These are phyloP conservation scores for Volutella citrinella DNA, from an alignment of 2,329 filamentous ascomycete genomes.

Conservation along the genomic window DNA sequence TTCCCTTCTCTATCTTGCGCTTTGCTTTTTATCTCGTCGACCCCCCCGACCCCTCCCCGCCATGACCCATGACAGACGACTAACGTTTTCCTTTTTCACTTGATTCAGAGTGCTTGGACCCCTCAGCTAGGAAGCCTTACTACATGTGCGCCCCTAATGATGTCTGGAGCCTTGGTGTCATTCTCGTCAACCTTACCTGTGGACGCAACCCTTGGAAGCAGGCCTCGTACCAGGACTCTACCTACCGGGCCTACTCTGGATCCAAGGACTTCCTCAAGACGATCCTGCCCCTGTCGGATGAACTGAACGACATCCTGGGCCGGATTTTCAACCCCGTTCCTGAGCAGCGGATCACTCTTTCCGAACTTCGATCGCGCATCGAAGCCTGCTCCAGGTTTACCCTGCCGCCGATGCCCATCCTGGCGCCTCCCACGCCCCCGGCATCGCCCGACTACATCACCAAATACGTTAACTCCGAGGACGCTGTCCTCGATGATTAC, in stretches of 20 bases:
- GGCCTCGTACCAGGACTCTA: conserved; percentile 88
- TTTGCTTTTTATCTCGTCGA: conserved; percentile 9
- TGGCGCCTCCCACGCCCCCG: conserved; percentile 37
- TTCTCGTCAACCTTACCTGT: conserved; percentile 95
- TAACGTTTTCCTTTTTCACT: conserved; percentile 22
- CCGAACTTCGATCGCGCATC: conserved; percentile 76
- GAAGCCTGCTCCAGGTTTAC: conserved; percentile 75
- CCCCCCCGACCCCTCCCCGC: conserved; percentile 13
- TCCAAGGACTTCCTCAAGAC: conserved; percentile 85
- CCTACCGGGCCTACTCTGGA: conserved; percentile 86
- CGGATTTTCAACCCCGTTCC: conserved; percentile 88
- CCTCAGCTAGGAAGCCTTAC: conserved; percentile 68
- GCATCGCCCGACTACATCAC: conserved; percentile 40
- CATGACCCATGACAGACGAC: conserved; percentile 17
- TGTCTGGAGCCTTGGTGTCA: conserved; percentile 96
- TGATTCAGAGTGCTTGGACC: conserved; percentile 79
- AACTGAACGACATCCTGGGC: conserved; percentile 83
- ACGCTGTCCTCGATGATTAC: conserved; percentile 39
- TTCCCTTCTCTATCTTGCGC: conserved; percentile 8
- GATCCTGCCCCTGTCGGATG: conserved; percentile 86
- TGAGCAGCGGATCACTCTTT: conserved; percentile 74
- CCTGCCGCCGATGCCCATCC: conserved; percentile 34
- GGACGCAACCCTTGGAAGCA: conserved; percentile 99
- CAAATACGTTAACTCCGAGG: conserved; percentile 48
- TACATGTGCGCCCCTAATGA: conserved; percentile 95